phyloP scores from a whole-genome alignment of 75 land plant genomes.

The Cunninghamia lanceolata region DNA sequence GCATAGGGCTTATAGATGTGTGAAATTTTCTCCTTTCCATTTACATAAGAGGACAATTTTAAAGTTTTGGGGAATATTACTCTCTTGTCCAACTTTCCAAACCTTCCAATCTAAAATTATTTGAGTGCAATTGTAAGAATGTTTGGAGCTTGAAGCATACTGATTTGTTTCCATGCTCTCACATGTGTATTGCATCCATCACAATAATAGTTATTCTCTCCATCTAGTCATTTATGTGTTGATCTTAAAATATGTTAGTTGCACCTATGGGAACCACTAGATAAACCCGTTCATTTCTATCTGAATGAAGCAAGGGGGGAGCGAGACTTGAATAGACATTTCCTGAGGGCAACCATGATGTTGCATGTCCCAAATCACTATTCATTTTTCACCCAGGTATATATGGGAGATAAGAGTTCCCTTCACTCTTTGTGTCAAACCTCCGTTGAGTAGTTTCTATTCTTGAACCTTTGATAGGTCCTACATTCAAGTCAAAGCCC shows the following conservation, averaged over 20 bases:
- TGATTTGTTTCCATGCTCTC: constrained; percentile 77
- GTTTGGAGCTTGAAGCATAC: constrained; percentile 79
- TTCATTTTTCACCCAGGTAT: constrained; percentile 43
- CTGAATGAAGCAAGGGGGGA: constrained; percentile 54
- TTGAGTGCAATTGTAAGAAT: constrained; percentile 89
- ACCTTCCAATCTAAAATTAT: constrained; percentile 94
- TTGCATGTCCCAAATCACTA: constrained; percentile 43
- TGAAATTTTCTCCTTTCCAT: constrained; percentile 37
- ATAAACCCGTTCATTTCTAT: constrained; percentile 52
- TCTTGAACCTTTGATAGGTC: constrained; percentile 68
- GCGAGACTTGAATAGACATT: constrained; percentile 44
- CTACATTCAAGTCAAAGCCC: constrained; percentile 88
- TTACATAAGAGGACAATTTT: constrained; percentile 77
- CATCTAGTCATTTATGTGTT: no score
- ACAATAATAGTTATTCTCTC: no score
- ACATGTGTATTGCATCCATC: constrained; percentile 96
- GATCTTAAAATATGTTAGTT: constrained; percentile 32
- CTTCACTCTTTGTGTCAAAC: constrained; percentile 16
- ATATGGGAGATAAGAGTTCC: constrained; percentile 26
- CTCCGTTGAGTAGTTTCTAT: constrained; percentile 31
- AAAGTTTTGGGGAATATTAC: constrained; percentile 77
- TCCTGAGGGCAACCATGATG: constrained; percentile 74
- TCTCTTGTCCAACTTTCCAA: constrained; percentile 92
- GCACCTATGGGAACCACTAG: constrained; percentile 36
- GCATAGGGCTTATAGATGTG: constrained; percentile 79